phyloP scores from a whole-genome alignment of 768 basidiomycete species.

The Amanita polypyramis region DNA sequence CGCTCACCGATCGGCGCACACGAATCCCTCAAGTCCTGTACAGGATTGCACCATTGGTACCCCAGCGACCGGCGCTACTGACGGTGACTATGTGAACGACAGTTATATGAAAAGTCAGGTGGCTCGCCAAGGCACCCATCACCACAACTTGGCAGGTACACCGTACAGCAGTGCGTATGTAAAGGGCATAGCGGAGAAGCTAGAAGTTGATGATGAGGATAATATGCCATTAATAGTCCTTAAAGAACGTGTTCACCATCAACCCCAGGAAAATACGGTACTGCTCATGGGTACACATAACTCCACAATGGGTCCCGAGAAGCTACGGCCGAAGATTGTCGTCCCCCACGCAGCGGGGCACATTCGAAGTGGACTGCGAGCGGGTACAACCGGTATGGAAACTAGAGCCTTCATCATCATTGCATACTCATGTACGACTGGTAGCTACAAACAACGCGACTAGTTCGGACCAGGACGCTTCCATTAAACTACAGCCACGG shows the following conservation, averaged over 20 bases:
- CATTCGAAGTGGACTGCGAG: too few relatives aligned
- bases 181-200: not conserved
- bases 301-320: not conserved
- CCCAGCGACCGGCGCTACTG: too few relatives aligned
- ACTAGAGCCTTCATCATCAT: not conserved
- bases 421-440: not conserved
- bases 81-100: too few relatives aligned
- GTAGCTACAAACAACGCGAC: not conserved
- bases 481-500: not conserved
- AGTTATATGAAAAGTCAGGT: too few relatives aligned
- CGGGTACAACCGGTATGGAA: not conserved
- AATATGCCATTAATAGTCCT: slow-evolving; percentile 3
- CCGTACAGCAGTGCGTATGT: too few relatives aligned
- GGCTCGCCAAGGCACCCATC: not conserved
- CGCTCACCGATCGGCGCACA: not conserved
- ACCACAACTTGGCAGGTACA: not conserved
- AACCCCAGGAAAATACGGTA: not conserved
- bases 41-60: not conserved
- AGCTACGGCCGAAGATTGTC: not conserved
- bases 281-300: not conserved
- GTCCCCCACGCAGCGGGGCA: not conserved
- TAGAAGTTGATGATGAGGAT: not conserved
- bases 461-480: not conserved
- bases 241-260: not conserved
- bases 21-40: not conserved